Conservation (phyloP, 768 basidiomycete genomes). For the Fibroporia radiculosa region DNA sequence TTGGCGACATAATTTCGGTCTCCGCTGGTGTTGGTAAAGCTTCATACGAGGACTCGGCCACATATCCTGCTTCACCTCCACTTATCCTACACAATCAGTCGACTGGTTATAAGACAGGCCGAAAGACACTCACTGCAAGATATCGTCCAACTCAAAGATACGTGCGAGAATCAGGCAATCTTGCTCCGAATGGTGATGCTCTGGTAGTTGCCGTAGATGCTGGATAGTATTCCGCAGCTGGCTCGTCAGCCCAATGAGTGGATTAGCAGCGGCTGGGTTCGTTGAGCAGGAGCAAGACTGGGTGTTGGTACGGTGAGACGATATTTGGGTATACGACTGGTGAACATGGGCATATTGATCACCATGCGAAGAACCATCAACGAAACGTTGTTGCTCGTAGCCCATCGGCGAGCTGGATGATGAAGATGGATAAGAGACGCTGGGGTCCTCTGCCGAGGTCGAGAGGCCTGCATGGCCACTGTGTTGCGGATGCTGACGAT, state of each 20-base stretch:
- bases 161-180: slow-evolving; percentile 50
- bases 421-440: slow-evolving; percentile 16
- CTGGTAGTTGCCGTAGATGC: slow-evolving; percentile 53
- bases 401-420: slow-evolving; percentile 20
- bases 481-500: slow-evolving; percentile 7
- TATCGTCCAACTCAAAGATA: slow-evolving; percentile 51
- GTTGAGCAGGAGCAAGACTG: slow-evolving; percentile 56
- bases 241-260: slow-evolving; percentile 54
- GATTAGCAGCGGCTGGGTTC: slow-evolving; percentile 49
- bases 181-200: slow-evolving; percentile 39
- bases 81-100: too few relatives aligned
- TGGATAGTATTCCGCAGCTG: slow-evolving; percentile 52
- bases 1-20: slow-evolving; percentile 47
- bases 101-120: background rate
- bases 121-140: slow-evolving; percentile 55
- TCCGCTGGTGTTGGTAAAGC: slow-evolving; percentile 31
- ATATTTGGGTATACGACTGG: slow-evolving; percentile 19
- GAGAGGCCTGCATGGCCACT: slow-evolving; percentile 10
- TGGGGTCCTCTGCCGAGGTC: slow-evolving; percentile 13
- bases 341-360: slow-evolving; percentile 18
- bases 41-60: slow-evolving; percentile 7
- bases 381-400: slow-evolving; percentile 16
- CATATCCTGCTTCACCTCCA: background rate
- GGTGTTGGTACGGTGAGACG: slow-evolving; percentile 18
- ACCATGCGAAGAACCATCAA: slow-evolving; percentile 4